Conservation (phyloP, 2,329 filamentous ascomycete species). For the Neonectria hederae region DNA sequence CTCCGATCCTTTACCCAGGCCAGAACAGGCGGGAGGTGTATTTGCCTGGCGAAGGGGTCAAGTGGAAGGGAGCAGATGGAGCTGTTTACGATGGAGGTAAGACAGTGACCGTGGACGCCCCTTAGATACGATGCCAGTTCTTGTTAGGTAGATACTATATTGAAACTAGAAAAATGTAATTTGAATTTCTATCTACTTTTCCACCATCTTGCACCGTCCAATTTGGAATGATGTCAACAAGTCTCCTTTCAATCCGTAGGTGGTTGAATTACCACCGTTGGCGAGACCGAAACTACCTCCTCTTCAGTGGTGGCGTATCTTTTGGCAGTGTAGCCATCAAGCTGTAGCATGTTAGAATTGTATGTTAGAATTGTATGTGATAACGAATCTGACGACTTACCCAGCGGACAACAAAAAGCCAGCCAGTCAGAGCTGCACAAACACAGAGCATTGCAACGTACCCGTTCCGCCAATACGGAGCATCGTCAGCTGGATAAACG, state of each 20-base stretch:
- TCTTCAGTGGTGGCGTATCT: background rate
- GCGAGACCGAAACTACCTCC: background rate
- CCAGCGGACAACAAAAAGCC: slow-evolving; percentile 19
- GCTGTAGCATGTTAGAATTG: background rate
- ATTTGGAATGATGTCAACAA: no score
- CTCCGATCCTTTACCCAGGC: background rate
- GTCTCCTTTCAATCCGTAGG: background rate
- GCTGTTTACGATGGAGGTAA: background rate
- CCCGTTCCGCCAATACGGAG: slow-evolving; percentile 51
- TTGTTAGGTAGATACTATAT: background rate
- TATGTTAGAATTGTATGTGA: no score
- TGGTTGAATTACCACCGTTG: background rate
- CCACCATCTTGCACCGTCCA: background rate
- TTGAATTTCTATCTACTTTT: background rate
- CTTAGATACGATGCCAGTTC: background rate
- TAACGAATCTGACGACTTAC: background rate
- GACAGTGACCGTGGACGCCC: background rate
- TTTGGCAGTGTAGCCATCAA: background rate
- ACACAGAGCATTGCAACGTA: slow-evolving; percentile 42
- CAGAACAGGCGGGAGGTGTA: background rate
- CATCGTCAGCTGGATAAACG: slow-evolving; percentile 54
- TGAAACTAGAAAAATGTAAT: background rate
- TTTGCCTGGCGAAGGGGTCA: background rate
- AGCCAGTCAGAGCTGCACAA: slow-evolving; percentile 4
- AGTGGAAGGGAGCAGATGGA: background rate